Conservation (phyloP, 2,329 filamentous ascomycete species). For the Emmonsia crescens region DNA sequence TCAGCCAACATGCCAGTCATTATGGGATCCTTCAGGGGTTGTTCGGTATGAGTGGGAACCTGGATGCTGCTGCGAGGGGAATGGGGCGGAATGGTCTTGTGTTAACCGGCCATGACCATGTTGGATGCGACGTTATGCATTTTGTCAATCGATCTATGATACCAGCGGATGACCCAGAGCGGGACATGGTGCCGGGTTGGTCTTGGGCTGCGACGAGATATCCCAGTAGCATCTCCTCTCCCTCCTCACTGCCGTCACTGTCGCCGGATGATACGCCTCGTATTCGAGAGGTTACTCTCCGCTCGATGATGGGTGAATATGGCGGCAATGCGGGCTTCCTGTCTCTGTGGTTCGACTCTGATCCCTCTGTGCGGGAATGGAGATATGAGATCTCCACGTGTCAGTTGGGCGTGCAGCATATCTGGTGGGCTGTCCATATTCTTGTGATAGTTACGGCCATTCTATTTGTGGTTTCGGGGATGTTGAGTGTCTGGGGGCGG, state of each 20-base stretch:
- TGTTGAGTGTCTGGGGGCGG: neutral
- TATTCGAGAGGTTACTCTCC: slow-evolving; percentile 80
- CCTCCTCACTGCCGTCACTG: neutral
- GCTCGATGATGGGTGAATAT: slow-evolving; percentile 97
- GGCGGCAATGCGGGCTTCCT: slow-evolving; percentile 84
- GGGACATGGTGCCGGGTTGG: slow-evolving; percentile 15
- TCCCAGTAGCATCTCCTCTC: neutral
- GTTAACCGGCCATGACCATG: slow-evolving; percentile 89
- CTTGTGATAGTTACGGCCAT: slow-evolving; percentile 47
- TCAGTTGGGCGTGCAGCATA: slow-evolving; percentile 70
- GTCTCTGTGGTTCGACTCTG: slow-evolving; percentile 76
- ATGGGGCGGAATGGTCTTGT: slow-evolving; percentile 64
- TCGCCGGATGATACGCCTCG: slow-evolving; percentile 20
- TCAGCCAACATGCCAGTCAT: slow-evolving; percentile 58
- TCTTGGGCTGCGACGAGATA: slow-evolving; percentile 29
- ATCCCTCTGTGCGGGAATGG: slow-evolving; percentile 55
- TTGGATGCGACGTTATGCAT: slow-evolving; percentile 84
- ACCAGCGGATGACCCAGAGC: slow-evolving; percentile 10
- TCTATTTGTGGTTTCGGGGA: slow-evolving; percentile 18
- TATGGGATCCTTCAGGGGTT: slow-evolving; percentile 72
- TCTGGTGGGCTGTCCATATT: slow-evolving; percentile 88
- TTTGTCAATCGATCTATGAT: slow-evolving; percentile 52
- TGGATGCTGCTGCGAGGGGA: slow-evolving; percentile 48
- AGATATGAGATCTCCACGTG: slow-evolving; percentile 70
- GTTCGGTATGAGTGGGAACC: slow-evolving; percentile 61